A percentile compares a stretch with the other conserved stretches of the same genome.
Conservation (phyloP, 148 eudicot species). For the Chenopodium formosanum region DNA sequence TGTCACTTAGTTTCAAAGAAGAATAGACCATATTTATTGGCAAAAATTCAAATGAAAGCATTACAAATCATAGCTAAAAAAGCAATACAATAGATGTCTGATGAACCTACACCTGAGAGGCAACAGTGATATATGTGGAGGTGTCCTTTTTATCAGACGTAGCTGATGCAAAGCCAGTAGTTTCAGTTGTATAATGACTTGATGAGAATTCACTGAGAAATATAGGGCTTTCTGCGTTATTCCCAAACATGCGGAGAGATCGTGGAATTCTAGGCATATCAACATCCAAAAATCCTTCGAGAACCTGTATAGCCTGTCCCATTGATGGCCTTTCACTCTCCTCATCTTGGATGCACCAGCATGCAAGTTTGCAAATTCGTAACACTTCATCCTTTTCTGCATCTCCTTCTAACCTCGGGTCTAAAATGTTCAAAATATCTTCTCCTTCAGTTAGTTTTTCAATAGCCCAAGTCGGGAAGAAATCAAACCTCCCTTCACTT, state of each 20-base stretch:
- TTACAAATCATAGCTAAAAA: neutral
- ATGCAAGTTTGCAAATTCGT: conserved; percentile 52
- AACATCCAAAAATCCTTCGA: conserved; percentile 42
- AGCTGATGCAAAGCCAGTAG: neutral
- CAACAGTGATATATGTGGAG: neutral
- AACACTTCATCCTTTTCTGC: conserved; percentile 13
- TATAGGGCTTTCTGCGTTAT: conserved; percentile 33
- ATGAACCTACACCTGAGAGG: neutral
- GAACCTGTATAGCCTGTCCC: conserved; percentile 70
- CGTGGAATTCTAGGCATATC: conserved; percentile 21
- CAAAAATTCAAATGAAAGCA: neutral
- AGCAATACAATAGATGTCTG: neutral
- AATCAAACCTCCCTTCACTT: conserved; percentile 30
- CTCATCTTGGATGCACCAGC: conserved; percentile 80
- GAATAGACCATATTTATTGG: too few relatives aligned
- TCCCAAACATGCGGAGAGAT: conserved; percentile 7
- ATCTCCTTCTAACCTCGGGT: conserved; percentile 16
- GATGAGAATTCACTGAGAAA: conserved; percentile 58
- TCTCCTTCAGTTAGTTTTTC: neutral
- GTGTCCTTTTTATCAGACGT: neutral
- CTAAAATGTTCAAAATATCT: conserved; percentile 11
- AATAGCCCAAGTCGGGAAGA: conserved; percentile 20
- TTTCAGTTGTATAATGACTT: conserved; percentile 19
- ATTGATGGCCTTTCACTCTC: conserved; percentile 59
- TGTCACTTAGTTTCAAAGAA: too few relatives aligned